A percentile compares a stretch with the other conserved stretches of the same genome.
Conservation (phyloP, 2,329 filamentous ascomycete species). For the Coleophoma crateriformis region DNA sequence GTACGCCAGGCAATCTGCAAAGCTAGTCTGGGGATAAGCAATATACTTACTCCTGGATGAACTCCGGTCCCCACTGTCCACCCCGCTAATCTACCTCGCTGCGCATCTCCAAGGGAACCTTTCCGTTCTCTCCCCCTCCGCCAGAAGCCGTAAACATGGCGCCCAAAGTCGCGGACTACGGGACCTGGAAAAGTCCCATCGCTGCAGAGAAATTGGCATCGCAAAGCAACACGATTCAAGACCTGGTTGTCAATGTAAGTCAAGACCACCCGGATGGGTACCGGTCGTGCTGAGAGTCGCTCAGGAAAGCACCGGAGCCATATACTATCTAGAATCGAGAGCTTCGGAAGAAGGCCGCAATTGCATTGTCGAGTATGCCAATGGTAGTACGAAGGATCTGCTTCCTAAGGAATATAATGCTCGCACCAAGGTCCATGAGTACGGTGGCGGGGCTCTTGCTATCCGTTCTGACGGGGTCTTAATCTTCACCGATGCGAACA, state of each 20-base stretch:
- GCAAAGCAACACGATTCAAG: slow-evolving; percentile 26
- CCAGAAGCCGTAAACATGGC: not conserved
- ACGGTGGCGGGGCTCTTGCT: slow-evolving; percentile 42
- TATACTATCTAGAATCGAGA: slow-evolving; percentile 30
- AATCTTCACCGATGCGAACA: slow-evolving; percentile 38
- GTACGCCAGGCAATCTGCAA: too few species aligned
- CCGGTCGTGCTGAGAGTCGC: slow-evolving; percentile 1
- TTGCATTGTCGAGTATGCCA: slow-evolving; percentile 37
- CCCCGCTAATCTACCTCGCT: too few species aligned
- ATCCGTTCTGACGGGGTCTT: slow-evolving; percentile 32
- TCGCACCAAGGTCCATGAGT: slow-evolving; percentile 43
- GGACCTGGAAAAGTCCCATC: slow-evolving; percentile 33
- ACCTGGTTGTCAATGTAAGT: slow-evolving; percentile 17
- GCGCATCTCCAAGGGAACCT: too few species aligned
- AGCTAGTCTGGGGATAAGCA: too few species aligned
- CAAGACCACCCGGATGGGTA: slow-evolving; percentile 4
- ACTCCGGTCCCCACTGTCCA: too few species aligned
- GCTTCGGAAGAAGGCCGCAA: slow-evolving; percentile 32
- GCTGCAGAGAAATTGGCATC: slow-evolving; percentile 28
- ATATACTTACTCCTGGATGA: too few species aligned
- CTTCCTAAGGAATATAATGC: slow-evolving; percentile 38
- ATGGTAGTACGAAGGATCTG: slow-evolving; percentile 30
- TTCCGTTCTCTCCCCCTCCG: too few species aligned
- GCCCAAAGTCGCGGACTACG: slow-evolving; percentile 23
- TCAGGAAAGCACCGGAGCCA: slow-evolving; percentile 19